Percentiles rank a stretch among this genome's conserved stretches.
phyloP scores from a whole-genome alignment of 768 basidiomycete genomes.

The Russula emetica region DNA sequence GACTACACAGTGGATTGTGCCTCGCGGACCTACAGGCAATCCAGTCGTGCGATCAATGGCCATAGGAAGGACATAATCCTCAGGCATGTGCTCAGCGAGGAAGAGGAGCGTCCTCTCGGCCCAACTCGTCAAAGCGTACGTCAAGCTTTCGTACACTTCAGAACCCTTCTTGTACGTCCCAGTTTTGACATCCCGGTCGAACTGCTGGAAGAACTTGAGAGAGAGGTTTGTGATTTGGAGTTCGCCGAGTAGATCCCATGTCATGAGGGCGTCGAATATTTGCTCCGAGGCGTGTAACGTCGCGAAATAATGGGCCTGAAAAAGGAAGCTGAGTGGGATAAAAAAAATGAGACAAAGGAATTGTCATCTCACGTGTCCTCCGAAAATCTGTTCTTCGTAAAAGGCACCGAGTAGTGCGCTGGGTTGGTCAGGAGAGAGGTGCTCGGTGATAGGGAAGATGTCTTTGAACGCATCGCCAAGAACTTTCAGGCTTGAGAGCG shows the following conservation, averaged over 20 bases:
- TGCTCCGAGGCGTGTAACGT: constrained; percentile 14
- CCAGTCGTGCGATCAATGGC: not conserved
- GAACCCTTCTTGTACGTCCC: constrained; percentile 11
- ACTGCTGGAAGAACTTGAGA: constrained; percentile 15
- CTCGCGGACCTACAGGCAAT: constrained; percentile 5
- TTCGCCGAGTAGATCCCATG: constrained; percentile 11
- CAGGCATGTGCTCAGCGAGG: constrained; percentile 8
- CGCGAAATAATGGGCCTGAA: constrained; percentile 16
- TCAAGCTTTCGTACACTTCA: constrained; percentile 3
- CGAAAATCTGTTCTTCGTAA: constrained; percentile 9
- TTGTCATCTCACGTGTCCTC: constrained; percentile 10
- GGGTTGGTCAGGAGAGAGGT: not conserved
- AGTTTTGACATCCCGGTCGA: not conserved
- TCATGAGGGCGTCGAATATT: constrained; percentile 6
- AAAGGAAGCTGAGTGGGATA: not conserved
- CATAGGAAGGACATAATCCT: constrained; percentile 10
- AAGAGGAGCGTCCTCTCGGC: constrained; percentile 9
- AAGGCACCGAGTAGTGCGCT: constrained; percentile 9
- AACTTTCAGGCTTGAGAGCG: constrained; percentile 15
- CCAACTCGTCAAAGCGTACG: constrained; percentile 1
- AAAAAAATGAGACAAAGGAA: not conserved
- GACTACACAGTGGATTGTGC: not conserved
- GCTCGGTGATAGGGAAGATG: constrained; percentile 8
- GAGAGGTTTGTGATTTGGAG: constrained; percentile 12
- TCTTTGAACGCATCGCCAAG: constrained; percentile 13